Evolutionary conservation across 2,329 filamentous ascomycete species (phyloP).

Genomic region (Lasiodiplodia gonubiensis): DNA sequence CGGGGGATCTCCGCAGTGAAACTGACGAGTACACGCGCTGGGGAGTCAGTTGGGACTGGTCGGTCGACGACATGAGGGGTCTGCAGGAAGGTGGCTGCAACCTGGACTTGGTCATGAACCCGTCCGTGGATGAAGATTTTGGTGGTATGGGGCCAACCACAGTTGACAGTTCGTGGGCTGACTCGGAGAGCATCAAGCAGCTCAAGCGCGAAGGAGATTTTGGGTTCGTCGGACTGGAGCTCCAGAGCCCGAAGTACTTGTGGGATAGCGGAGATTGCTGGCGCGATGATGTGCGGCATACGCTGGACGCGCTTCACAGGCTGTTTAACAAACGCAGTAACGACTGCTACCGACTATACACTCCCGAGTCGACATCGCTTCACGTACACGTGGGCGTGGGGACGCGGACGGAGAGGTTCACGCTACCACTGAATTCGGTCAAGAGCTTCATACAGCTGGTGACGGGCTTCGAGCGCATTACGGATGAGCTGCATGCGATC

Average conservation of each 20-base stretch:
- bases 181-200: neutral
- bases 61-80: neutral
- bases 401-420: neutral
- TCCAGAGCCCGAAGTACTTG: neutral
- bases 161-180: neutral
- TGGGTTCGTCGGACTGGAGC: neutral
- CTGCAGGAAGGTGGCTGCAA: too few species aligned
- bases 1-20: neutral
- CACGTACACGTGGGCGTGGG: slow-evolving; percentile 43
- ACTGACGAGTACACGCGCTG: neutral
- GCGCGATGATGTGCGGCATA: neutral
- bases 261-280: neutral
- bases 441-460: slow-evolving; percentile 38
- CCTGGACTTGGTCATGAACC: too few species aligned
- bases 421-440: slow-evolving; percentile 35
- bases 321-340: neutral
- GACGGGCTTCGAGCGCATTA: slow-evolving; percentile 38
- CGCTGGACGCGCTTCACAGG: neutral
- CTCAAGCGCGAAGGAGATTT: neutral
- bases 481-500: slow-evolving; percentile 37
- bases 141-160: too few species aligned
- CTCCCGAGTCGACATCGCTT: slow-evolving; percentile 28
- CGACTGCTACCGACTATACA: neutral
- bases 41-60: neutral
- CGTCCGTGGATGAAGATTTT: too few species aligned